A percentile compares a stretch with the other conserved stretches of the same genome.
Conservation (phyloP, 768 basidiomycete species). For the Suillus fuscotomentosus region DNA sequence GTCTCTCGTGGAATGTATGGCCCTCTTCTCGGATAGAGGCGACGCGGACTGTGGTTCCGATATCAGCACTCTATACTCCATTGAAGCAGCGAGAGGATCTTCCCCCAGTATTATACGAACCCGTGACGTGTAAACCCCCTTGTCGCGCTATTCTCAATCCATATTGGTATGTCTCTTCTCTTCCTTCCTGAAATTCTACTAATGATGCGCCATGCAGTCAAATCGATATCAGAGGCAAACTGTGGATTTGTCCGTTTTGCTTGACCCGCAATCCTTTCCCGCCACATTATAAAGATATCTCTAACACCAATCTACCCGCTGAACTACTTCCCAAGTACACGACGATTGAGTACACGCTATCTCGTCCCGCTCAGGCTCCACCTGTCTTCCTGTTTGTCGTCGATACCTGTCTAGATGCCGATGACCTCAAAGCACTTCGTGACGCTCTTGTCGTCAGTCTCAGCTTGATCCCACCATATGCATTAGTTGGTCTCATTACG, state of each 20-base stretch:
- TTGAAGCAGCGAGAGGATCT: conserved; percentile 92
- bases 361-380: conserved; percentile 86
- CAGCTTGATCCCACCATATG: conserved; percentile 89
- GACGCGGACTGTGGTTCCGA: conserved; percentile 95
- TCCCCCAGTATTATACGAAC: conserved; percentile 95
- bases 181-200: background rate
- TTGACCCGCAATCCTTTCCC: conserved; percentile 96
- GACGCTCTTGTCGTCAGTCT: conserved; percentile 95
- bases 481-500: conserved; percentile 94
- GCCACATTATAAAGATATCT: conserved; percentile 98
- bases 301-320: conserved; percentile 92
- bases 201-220: conserved; percentile 54
- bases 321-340: conserved; percentile 98
- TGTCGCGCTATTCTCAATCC: conserved; percentile 98
- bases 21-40: conserved; percentile 98
- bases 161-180: conserved; percentile 69
- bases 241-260: conserved; percentile 99
- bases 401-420: conserved; percentile 94
- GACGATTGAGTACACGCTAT: conserved; percentile 98
- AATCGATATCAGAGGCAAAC: conserved; percentile 96
- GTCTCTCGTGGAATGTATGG: conserved; percentile 99
- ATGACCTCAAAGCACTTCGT: conserved; percentile 92
- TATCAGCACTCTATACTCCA: conserved; percentile 96
- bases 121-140: conserved; percentile 96
- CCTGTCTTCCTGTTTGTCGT: conserved; percentile 97